These are phyloP conservation scores for Lachnellula hyalina DNA, from an alignment of 2,329 filamentous ascomycete species.

Conservation along the genomic window DNA sequence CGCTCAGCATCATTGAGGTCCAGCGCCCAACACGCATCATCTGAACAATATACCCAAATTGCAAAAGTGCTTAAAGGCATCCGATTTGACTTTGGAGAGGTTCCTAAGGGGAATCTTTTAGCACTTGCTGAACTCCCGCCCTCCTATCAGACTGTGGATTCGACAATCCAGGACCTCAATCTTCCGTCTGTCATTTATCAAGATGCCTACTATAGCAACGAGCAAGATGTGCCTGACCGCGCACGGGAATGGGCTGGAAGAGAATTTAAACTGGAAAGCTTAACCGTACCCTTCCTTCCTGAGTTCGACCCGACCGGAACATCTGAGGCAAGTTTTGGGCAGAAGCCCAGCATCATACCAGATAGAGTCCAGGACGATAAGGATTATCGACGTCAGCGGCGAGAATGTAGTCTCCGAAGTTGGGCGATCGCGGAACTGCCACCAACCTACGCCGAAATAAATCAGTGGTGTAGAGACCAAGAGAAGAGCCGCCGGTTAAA, in stretches of 20 bases:
- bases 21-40: neutral
- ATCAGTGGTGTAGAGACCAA: constrained; percentile 56
- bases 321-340: constrained; percentile 50
- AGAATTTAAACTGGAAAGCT: constrained; percentile 74
- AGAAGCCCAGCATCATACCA: constrained; percentile 40
- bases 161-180: constrained; percentile 51
- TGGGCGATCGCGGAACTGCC: constrained; percentile 76
- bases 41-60: constrained; percentile 3
- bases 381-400: constrained; percentile 46
- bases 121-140: constrained; percentile 37
- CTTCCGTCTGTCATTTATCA: constrained; percentile 72
- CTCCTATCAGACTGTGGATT: constrained; percentile 41
- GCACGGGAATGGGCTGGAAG: constrained; percentile 79
- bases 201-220: constrained; percentile 78
- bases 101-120: constrained; percentile 23
- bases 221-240: constrained; percentile 74
- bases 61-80: constrained; percentile 13
- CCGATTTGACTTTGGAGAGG: constrained; percentile 6
- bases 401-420: constrained; percentile 54
- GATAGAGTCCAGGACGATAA: constrained; percentile 49
- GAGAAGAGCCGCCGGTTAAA: constrained; percentile 9
- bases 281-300: constrained; percentile 72
- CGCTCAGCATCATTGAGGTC: neutral
- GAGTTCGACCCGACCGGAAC: constrained; percentile 63
- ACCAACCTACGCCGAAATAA: constrained; percentile 65